phyloP scores from a whole-genome alignment of 1,284 basidiomycete genomes.

The Vanrija humicola region DNA sequence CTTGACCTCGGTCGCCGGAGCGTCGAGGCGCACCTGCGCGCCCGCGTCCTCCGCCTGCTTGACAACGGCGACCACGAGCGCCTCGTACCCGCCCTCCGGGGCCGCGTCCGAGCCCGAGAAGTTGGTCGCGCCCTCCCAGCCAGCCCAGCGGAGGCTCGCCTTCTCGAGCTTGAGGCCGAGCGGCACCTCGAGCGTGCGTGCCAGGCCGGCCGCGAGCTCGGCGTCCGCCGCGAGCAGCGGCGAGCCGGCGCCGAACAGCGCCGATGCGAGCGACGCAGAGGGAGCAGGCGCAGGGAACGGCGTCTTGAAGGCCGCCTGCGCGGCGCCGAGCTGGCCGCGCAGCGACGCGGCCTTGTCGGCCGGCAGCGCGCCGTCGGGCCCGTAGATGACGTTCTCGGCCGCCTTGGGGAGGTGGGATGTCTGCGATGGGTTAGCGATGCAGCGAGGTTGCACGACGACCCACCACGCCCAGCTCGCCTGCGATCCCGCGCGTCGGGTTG shows the following conservation, averaged over 20 bases:
- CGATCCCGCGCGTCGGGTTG: conserved; percentile 49
- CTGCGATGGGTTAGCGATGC: conserved; percentile 9
- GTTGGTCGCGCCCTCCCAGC: conserved; percentile 46
- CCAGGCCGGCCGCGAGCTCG: conserved; percentile 39
- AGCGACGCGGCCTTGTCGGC: conserved; percentile 20
- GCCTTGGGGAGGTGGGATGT: conserved; percentile 38
- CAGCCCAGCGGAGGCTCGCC: conserved; percentile 45
- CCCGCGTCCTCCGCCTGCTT: conserved; percentile 41
- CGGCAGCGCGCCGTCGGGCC: conserved; percentile 35
- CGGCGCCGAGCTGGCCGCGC: conserved; percentile 30
- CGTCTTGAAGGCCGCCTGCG: conserved; percentile 30
- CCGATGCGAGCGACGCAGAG: conserved; percentile 36
- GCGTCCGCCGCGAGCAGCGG: conserved; percentile 28
- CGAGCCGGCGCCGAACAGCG: conserved; percentile 42
- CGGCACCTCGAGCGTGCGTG: conserved; percentile 52
- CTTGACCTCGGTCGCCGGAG: conserved; percentile 26
- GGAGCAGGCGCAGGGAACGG: conserved; percentile 35
- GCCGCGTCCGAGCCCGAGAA: conserved; percentile 54
- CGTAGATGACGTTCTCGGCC: conserved; percentile 38
- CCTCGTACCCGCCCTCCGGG: conserved; percentile 53
- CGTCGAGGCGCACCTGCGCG: conserved; percentile 40
- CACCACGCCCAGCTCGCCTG: conserved; percentile 47
- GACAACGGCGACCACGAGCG: conserved; percentile 46
- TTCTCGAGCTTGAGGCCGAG: conserved; percentile 52
- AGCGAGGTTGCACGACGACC: conserved; percentile 6